A percentile compares a stretch with the other conserved stretches of the same genome.
phyloP scores from a whole-genome alignment of 177 flowering plant genomes.

The Telopea speciosissima region DNA sequence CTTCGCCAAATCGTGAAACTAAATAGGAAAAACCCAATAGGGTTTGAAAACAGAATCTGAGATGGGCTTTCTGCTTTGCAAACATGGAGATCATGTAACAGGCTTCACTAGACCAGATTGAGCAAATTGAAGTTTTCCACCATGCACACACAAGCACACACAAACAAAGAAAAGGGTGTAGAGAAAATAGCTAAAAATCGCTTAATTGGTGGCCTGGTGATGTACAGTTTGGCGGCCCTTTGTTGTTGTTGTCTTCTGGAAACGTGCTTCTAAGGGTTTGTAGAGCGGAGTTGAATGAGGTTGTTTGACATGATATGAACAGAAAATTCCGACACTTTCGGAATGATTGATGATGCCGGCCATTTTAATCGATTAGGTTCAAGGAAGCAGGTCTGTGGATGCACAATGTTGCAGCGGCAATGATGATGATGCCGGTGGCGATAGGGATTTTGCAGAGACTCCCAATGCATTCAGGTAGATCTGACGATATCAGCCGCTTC shows the following conservation, averaged over 20 bases:
- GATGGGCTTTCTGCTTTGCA: conserved; percentile 3
- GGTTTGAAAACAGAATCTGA: too few relatives aligned
- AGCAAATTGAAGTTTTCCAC: neutral
- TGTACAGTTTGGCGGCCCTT: conserved; percentile 50
- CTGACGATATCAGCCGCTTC: conserved; percentile 34
- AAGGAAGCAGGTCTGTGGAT: conserved; percentile 99
- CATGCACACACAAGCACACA: too few relatives aligned
- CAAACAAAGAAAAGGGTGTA: too few relatives aligned
- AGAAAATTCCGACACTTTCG: too few relatives aligned
- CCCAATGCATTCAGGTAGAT: conserved; percentile 27
- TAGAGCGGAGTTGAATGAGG: too few relatives aligned
- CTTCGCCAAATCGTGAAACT: too few relatives aligned
- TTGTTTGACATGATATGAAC: too few relatives aligned
- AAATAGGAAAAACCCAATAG: too few relatives aligned
- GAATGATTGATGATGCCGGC: too few relatives aligned
- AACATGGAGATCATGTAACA: conserved; percentile 1
- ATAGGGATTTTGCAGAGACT: conserved; percentile 75
- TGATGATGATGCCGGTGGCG: conserved; percentile 97
- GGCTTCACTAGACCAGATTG: conserved; percentile 1
- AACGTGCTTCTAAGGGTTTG: conserved; percentile 35
- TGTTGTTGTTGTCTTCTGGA: conserved; percentile 59
- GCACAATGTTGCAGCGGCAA: conserved; percentile 86
- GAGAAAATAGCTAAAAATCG: too few relatives aligned
- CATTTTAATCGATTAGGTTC: too few relatives aligned
- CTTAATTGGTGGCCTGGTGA: too few relatives aligned